Conservation (phyloP, 73 alveolate species). For the Symbiodinium natans region DNA sequence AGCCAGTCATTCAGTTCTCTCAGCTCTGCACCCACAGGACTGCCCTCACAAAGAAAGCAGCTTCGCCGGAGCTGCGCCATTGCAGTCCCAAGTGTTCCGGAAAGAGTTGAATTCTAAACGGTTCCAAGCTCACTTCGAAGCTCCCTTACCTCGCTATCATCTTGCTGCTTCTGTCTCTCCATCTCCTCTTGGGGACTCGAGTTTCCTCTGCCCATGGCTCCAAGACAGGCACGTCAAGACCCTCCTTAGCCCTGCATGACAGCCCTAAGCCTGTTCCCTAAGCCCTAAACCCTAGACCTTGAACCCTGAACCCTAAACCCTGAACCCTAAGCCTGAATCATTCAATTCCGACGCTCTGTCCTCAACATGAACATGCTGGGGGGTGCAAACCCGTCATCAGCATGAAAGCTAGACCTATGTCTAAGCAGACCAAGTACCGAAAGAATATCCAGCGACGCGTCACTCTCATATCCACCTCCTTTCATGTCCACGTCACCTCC, state of each 20-base stretch:
- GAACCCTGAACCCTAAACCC: too few relatives aligned
- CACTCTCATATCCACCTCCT: too few relatives aligned
- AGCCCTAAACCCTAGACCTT: background rate
- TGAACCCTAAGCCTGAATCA: too few relatives aligned
- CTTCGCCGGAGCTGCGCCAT: slow-evolving; percentile 37
- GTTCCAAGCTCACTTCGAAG: background rate
- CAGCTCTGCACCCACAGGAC: slow-evolving; percentile 18
- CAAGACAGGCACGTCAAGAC: background rate
- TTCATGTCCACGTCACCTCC: too few relatives aligned
- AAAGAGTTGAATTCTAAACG: background rate
- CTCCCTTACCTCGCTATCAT: background rate
- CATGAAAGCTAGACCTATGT: too few relatives aligned
- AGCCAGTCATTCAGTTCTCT: slow-evolving; percentile 27
- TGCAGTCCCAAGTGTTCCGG: background rate
- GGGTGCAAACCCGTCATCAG: too few relatives aligned
- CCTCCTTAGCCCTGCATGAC: background rate
- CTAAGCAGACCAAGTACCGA: too few relatives aligned
- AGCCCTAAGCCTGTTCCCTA: background rate
- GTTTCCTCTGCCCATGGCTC: background rate
- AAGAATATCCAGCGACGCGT: too few relatives aligned
- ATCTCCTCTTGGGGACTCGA: background rate
- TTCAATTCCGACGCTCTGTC: too few relatives aligned
- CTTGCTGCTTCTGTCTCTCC: background rate
- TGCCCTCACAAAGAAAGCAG: slow-evolving; percentile 25
- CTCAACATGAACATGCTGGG: too few relatives aligned